Conservation (phyloP, 176 grass and related monocot species). For the Carex myosuroides region DNA sequence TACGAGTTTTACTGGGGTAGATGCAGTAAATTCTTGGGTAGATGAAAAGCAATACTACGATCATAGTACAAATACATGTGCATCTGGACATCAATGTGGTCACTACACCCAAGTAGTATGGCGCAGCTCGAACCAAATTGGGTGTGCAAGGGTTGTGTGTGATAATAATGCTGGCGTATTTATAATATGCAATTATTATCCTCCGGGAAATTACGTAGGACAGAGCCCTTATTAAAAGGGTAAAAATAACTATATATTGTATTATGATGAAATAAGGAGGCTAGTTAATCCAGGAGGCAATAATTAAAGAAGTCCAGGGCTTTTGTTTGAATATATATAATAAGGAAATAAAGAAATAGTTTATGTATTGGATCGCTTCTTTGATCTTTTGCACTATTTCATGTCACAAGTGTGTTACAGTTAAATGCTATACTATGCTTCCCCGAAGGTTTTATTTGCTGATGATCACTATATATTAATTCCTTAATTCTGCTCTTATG, state of each 20-base stretch:
- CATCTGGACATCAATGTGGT: slow-evolving; percentile 1
- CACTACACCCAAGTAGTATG: slow-evolving; percentile 66
- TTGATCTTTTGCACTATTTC: background rate
- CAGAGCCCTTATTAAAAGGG: slow-evolving; percentile 28
- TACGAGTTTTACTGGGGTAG: background rate
- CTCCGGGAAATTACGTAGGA: slow-evolving; percentile 29
- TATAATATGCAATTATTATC: slow-evolving; percentile 50
- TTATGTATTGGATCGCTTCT: background rate
- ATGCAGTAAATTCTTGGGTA: slow-evolving; percentile 28
- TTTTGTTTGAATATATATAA: background rate
- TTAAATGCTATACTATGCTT: background rate
- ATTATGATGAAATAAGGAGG: background rate
- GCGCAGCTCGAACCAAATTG: slow-evolving; percentile 33
- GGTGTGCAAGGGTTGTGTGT: slow-evolving; percentile 29
- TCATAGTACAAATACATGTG: slow-evolving; percentile 32
- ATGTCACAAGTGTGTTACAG: background rate
- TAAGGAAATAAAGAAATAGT: background rate
- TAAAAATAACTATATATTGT: background rate
- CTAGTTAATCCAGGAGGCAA: background rate
- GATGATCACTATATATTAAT: background rate
- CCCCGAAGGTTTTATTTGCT: background rate
- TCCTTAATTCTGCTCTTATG: background rate
- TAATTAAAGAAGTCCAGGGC: background rate
- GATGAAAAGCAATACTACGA: slow-evolving; percentile 44
- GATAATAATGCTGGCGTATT: slow-evolving; percentile 23